Evolutionary conservation across 2,329 filamentous ascomycete species (phyloP).

Genomic region (Byssothecium circinans): DNA sequence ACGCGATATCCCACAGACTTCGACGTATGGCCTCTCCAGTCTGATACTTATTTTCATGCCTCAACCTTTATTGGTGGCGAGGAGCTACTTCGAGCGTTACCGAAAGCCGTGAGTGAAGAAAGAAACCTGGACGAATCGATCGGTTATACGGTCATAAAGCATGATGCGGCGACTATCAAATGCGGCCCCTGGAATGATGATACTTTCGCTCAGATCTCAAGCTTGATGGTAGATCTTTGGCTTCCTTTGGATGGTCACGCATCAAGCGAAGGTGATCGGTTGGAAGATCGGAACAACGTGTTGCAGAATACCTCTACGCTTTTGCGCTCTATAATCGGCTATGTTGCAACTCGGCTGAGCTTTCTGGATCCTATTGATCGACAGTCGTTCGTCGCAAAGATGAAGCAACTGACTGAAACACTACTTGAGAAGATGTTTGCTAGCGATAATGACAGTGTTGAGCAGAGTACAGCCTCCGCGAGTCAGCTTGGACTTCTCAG

Average conservation of each 20-base stretch:
- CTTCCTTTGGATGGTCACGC: slow-evolving; percentile 2
- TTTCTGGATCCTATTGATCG: slow-evolving; percentile 61
- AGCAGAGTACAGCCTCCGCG: neutral
- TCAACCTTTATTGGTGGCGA: slow-evolving; percentile 62
- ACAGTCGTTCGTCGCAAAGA: slow-evolving; percentile 47
- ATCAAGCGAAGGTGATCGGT: neutral
- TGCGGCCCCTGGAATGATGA: slow-evolving; percentile 61
- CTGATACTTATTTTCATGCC: slow-evolving; percentile 59
- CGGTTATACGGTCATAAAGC: slow-evolving; percentile 44
- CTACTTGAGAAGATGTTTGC: slow-evolving; percentile 21
- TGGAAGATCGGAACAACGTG: neutral
- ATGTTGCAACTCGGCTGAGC: slow-evolving; percentile 51
- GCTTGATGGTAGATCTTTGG: slow-evolving; percentile 15
- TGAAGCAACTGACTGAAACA: slow-evolving; percentile 46
- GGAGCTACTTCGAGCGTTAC: slow-evolving; percentile 52
- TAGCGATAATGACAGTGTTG: slow-evolving; percentile 13
- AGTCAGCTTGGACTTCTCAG: slow-evolving; percentile 9
- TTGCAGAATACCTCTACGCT: slow-evolving; percentile 22
- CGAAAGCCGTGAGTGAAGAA: slow-evolving; percentile 1
- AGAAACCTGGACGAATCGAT: slow-evolving; percentile 49
- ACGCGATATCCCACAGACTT: slow-evolving; percentile 57
- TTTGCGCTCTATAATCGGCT: slow-evolving; percentile 53
- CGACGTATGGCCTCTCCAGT: slow-evolving; percentile 52
- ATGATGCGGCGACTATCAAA: slow-evolving; percentile 39
- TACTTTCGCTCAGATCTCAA: slow-evolving; percentile 47